Evolutionary conservation across 306 rosid species (phyloP).

Genomic region (Hylodesmum podocarpum): DNA sequence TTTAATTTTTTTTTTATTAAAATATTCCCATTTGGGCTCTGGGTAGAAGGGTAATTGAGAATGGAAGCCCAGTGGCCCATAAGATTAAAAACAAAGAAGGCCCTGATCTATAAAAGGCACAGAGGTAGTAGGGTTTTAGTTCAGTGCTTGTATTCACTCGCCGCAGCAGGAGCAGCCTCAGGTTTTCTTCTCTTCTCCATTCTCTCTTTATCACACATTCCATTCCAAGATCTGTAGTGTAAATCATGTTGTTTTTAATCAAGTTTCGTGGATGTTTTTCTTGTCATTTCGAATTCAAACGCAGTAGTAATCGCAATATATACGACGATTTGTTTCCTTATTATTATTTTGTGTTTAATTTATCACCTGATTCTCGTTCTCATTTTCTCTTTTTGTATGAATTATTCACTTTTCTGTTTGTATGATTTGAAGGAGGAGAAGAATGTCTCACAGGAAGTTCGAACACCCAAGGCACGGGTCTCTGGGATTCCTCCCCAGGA

Average conservation of each 20-base stretch:
- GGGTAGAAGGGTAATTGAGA: neutral
- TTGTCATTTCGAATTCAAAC: neutral
- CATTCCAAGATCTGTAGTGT: neutral
- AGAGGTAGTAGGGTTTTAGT: slow-evolving; percentile 28
- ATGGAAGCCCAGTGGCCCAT: neutral
- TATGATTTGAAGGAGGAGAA: slow-evolving; percentile 32
- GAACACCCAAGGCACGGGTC: slow-evolving; percentile 93
- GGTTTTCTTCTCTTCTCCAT: neutral
- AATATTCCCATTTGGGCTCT: too few species aligned
- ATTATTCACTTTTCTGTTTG: neutral
- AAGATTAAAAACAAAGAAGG: neutral
- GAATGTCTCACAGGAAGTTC: slow-evolving; percentile 90
- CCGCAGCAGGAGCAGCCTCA: slow-evolving; percentile 25
- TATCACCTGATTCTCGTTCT: neutral
- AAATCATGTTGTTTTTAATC: neutral
- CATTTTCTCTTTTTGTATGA: neutral
- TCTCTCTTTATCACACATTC: neutral
- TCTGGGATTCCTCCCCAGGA: slow-evolving; percentile 86
- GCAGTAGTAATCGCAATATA: neutral
- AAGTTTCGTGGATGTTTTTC: neutral
- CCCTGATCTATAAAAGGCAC: neutral
- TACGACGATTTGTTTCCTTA: neutral
- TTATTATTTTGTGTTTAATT: neutral
- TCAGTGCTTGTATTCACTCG: slow-evolving; percentile 12
- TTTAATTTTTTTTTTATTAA: too few species aligned